Evolutionary conservation across 495 filamentous ascomycete genomes (phyloP), one percentile per base, ranked within the genome.

Genomic region (Penicillium cosmopolitanum): DNA sequence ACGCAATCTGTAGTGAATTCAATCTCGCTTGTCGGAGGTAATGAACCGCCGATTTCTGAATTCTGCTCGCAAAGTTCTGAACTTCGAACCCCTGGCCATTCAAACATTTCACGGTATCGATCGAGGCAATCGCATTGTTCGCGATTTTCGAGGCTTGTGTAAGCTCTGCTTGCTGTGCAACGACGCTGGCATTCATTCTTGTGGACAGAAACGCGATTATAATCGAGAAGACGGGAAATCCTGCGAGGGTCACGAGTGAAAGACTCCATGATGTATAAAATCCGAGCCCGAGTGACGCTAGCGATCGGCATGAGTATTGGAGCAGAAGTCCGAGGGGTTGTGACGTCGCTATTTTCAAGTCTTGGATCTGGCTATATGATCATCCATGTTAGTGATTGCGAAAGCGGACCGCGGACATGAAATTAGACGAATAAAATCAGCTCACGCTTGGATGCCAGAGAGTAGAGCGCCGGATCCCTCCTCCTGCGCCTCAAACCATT

Each of bases 41-140:
- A 43, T 82, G 82, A 21, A 69, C 70, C 28, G 86, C 86, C 2
- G 92, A 89, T 21, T 71, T 63, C 47, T 77, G 74, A 25, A 92
- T 85, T 0, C 80, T 79, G 12, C 57, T 71, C 4, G 76, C 66
- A 70, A 92, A 97, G 60, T 85, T 85, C 65, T 79, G 80, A 2
- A 81, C 71, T 68, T 96, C 94, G 16, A 86, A 78, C 15, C 83
- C 79, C 63, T 92, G 83, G 2, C 87, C 91, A 67, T 96, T 96
- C 75, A 89, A 90, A 35, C 83, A 88, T 70, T 97, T 98, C 64
- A 98, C 92, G 0, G 90, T 85, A 57, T 96, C 92, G 47, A 98
- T 94, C 5, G 84, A 84, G 0, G 80, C 76, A 12, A 93, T 82
- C 0, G 92, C 85, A 23, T 82, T 88, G 31, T 83, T 88, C 12